Base-by-base conservation (phyloP, 2,329 filamentous ascomycete species). In the Sporothrix pallida region DNA sequence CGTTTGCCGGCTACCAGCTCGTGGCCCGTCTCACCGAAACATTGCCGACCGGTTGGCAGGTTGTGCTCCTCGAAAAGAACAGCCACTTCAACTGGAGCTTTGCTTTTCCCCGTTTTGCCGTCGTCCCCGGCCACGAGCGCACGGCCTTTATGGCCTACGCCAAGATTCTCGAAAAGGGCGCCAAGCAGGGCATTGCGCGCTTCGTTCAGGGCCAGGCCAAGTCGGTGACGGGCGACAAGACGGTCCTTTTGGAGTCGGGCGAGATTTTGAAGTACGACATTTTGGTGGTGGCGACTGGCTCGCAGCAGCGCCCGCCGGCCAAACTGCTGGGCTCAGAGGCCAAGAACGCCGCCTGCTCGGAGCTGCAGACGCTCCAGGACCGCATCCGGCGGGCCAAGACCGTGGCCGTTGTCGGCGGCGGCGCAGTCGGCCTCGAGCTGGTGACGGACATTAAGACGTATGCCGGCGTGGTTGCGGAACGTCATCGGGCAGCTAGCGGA, bases 21-120 rank as follows among this genome's bases (percentile, higher is more conserved):
- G 84, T 84, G 0, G 82, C 82, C n/a, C 80, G 83, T 10, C 83
- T 90, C 4, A 82, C 84, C n/a, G 80, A 82, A 26, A 81, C 83
- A 4, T 79, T 90, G 0, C 85, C 87, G 0, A 82, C 83, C 0
- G 80, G 84, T 48, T 89, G 86, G 78, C 83, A 83, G 3, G 84
- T 90, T 3, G 80, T 90, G 0, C 80, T 91, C 3, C 78, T 91
- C 42, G 89, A 91, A 79, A 87, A 86, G 63, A 88, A 89, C 78
- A 85, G 84, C 3, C 88, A 90, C 79, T 88, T 90, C 78, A 86
- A 90, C 75, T 89, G 87, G 77, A 86, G 87, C 0, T 91, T 88
- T 84, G 84, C 86, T 13, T 84, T 91, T 52, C 89, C 89, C 0
- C 84, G 89, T 3, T 89, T 87, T 78, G 87, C 84, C 56, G 88